Base-by-base conservation (phyloP, 805 yeast genomes). In the Kockiozyma suomiensis region DNA sequence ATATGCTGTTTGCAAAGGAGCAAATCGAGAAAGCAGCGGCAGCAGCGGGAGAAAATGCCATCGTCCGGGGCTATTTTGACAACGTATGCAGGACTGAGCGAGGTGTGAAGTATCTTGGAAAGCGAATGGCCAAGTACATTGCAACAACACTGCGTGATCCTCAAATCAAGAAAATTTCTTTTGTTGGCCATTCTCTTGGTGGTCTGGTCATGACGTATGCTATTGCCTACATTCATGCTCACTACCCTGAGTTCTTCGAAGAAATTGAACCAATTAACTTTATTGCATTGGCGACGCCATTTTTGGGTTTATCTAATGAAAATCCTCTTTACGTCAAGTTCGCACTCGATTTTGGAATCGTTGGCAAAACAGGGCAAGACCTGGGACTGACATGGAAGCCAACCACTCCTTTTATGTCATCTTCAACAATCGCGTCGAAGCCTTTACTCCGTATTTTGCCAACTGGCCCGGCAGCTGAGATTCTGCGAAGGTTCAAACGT, bases 311-410 rank as follows among this genome's bases (percentile, higher is more conserved):
- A 1, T 82, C 88, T 19, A 85, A 88, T 59, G 99, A 94, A 64
- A 89, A 90, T 70, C 97, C 98, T 0, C 81, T 83, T 2, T 90
- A 88, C 70, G 88, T 93, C 13, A 89, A 91, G 60, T 70, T 91
- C 50, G 96, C 94, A 0, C 77, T 94, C 12, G 90, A 86, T 75
- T 81, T 92, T 37, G 99, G 99, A 0, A 79, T 91, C 23, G 85
- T 91, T n/a, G 99, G 99, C 3, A 82, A 83, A 63, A 88, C 97
- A 0, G 99, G 99, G 4, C 86, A 90, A 67, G 99, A 94, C 71
- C 76, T 94, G 59, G 93, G 93, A 0, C 79, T 94, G 41, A 76
- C 82, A 26, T 74, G 76, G 75, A 66, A 68, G 33, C 73, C 75
- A 0, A 66, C 73, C 4, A 54, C 65, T 21, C 66, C 65, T 28